These are phyloP conservation scores for Ceratocystis cacaofunesta DNA, from an alignment of 2,329 filamentous ascomycete species.

Conservation along the genomic window DNA sequence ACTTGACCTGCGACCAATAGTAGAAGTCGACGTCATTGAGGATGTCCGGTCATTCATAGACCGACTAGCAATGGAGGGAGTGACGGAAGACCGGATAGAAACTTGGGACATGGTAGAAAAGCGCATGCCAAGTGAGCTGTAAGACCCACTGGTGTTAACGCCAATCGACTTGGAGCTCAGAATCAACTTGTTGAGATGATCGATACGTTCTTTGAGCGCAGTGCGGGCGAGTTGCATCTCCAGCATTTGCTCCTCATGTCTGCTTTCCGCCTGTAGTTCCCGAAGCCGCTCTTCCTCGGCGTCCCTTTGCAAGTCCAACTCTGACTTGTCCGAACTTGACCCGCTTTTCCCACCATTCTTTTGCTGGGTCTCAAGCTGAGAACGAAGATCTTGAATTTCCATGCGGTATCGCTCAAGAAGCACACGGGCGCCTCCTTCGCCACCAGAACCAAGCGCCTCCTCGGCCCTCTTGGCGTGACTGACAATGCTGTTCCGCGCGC, in stretches of 20 bases:
- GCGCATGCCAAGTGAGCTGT: slow-evolving; percentile 49
- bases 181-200: slow-evolving; percentile 89
- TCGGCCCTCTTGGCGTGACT: slow-evolving; percentile 92
- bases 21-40: slow-evolving; percentile 52
- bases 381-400: slow-evolving; percentile 72
- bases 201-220: slow-evolving; percentile 90
- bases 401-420: slow-evolving; percentile 84
- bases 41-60: slow-evolving; percentile 47
- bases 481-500: slow-evolving; percentile 95
- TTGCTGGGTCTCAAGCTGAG: slow-evolving; percentile 70
- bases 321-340: slow-evolving; percentile 6
- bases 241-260: slow-evolving; percentile 92
- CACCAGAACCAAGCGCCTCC: slow-evolving; percentile 64
- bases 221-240: slow-evolving; percentile 97
- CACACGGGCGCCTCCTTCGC: slow-evolving; percentile 75
- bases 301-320: slow-evolving; percentile 44
- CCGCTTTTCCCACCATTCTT: slow-evolving; percentile 49
- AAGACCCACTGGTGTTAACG: slow-evolving; percentile 65
- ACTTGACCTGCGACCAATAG: slow-evolving; percentile 40
- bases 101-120: slow-evolving; percentile 48
- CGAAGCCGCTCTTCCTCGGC: slow-evolving; percentile 57
- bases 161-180: slow-evolving; percentile 90
- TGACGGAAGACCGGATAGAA: slow-evolving; percentile 52
- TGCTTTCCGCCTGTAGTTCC: slow-evolving; percentile 66
- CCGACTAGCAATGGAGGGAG: slow-evolving; percentile 40